Evolutionary conservation across 1,139 yeast genomes (phyloP), one percentile per base, ranked within the genome.

Genomic region (Blastobotrys illinoisensis): DNA sequence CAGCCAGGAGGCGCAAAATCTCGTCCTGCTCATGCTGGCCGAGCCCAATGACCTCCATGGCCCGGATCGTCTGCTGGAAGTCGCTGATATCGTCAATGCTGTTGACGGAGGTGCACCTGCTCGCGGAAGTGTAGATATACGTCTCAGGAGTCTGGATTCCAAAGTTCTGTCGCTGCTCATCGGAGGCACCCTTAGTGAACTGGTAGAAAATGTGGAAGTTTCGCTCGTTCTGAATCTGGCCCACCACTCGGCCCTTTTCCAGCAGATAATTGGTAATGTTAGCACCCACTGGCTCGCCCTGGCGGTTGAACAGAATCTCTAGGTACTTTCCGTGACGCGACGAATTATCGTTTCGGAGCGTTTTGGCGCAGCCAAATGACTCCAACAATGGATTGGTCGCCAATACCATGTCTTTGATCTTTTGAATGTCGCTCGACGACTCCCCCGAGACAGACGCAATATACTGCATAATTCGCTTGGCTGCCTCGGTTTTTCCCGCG

Each of bases 401-500:
- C 60, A 95, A 78, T 11, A 95, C 99, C 96, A 93, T 93, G 68
- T 93, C 97, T 70, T 91, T 93, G 71, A 93, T 91, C 65, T 84
- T 84, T 60, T 88, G 82, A 67, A 95, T 93, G 19, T 77, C 77
- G 20, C 86, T 77, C 14, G 84, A 76, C 2, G 79, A 71, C 24
- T 78, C 71, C 19, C 83, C 85, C 2, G 88, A 80, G 5, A 90
- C 97, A 46, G 93, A 85, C 48, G 99, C 97, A 64, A 95, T 88
- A 69, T 95, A 95, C 71, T 95, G 98, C 99, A 95, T 95, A 72
- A 93, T 93, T 67, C 95, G 85, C 74, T 93, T 93, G 45, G 99
- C 99, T 18, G 99, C 98, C 72, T 93, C 99, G 5, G 99, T 93
- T 71, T 93, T 93, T 52, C 99, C 99, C 1, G 99, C 99, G 58